Base-by-base conservation (phyloP, 345 rosid genomes). In the Arabidopsis arenosa region DNA sequence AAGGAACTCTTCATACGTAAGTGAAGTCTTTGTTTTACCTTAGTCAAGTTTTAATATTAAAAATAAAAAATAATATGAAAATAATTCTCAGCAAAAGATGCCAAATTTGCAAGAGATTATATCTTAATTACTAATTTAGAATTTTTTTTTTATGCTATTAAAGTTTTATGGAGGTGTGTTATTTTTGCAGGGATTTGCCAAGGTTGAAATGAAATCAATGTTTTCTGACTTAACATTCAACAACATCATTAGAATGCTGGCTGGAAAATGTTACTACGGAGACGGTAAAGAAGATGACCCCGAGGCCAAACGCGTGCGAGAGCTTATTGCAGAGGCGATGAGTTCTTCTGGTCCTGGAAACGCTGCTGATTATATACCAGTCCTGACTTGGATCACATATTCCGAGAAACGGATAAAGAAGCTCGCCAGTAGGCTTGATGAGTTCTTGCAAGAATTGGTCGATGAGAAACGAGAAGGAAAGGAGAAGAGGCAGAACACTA, bases 221-320 rank as follows among this genome's bases (percentile, higher is more conserved):
- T 71, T 86, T 28, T 28, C 59, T 30, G 75, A 84, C 30, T 10
- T 86, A 59, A 77, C 79, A 0, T 81, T 82, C 49, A 84, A 83
- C 56, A 73, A 67, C 35, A 64, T 86, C 44, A 63, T 81, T 74
- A 80, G 80, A 75, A 84, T 84, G 84, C 33, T 83, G 15, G 78
- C 81, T 0, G 82, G 90, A 32, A 86, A 81, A 64, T 61, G 81
- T 70, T 88, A 82, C 72, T 83, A 78, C 17, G 88, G 90, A 11
- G 84, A 74, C 3, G 83, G 76, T 12, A 78, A 33, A 17, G 63
- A 53, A 2, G 80, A 69, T 5, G 58, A 56, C 0, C 70, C 75
- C 4, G 87, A 83, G 70, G 82, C 88, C 0, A 80, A 33, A 75
- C 33, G 63, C 3, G 85, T 81, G 32, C 56, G 72, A 36, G 47